A percentile compares a stretch with the other conserved stretches of the same genome.
These are phyloP conservation scores for Russula dissimulans DNA, from an alignment of 768 basidiomycete species.

Conservation along the genomic window DNA sequence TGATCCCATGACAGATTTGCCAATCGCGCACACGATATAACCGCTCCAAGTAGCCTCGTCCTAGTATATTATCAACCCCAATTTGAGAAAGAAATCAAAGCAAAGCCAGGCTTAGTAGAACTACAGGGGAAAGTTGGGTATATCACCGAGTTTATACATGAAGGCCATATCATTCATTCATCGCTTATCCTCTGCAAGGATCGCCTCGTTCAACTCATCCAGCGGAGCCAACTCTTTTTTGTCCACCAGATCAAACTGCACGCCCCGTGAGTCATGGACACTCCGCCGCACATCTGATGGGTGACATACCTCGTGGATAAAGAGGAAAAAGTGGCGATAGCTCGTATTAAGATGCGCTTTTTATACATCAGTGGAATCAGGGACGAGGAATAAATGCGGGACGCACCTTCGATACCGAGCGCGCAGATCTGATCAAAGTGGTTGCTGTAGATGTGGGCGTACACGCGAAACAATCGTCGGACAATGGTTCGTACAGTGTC, in stretches of 20 bases:
- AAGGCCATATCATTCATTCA: constrained; percentile 7
- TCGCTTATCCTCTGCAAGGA: constrained; percentile 51
- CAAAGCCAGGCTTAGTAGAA: background rate
- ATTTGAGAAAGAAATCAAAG: background rate
- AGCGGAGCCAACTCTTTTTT: constrained; percentile 93
- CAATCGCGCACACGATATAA: background rate
- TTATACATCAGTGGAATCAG: background rate
- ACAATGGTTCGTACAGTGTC: constrained; percentile 88
- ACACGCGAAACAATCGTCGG: constrained; percentile 89
- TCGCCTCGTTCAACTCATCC: constrained; percentile 91
- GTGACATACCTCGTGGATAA: constrained; percentile 77
- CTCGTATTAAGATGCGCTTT: constrained; percentile 96
- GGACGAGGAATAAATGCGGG: background rate
- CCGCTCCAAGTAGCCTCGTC: background rate
- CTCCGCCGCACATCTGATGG: background rate
- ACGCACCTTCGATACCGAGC: constrained; percentile 88
- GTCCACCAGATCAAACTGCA: constrained; percentile 86
- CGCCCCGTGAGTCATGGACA: constrained; percentile 1
- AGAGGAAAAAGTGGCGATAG: constrained; percentile 96
- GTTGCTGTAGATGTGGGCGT: constrained; percentile 97
- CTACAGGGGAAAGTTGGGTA: background rate
- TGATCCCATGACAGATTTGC: background rate
- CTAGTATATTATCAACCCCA: background rate
- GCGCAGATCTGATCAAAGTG: constrained; percentile 99
- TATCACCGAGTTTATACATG: background rate